phyloP scores from a whole-genome alignment of 371 early-diverging fungal species.

The Mortierella sp. region DNA sequence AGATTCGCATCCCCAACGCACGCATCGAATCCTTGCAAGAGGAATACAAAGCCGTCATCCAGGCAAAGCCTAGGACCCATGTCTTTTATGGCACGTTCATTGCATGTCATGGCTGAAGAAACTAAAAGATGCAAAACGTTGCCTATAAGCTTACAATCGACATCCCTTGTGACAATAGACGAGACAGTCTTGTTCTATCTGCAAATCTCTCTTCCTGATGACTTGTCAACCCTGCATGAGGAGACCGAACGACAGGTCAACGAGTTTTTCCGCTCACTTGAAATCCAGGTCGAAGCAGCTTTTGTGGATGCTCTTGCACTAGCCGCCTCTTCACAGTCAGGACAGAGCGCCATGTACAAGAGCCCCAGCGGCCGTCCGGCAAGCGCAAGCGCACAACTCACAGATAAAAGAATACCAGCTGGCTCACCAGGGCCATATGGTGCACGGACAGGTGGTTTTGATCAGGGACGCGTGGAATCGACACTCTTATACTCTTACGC shows the following conservation, averaged over 20 bases:
- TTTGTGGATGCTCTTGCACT: slow-evolving; percentile 59
- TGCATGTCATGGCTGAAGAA: not conserved
- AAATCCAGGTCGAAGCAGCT: slow-evolving; percentile 72
- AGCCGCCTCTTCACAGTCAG: slow-evolving; percentile 20
- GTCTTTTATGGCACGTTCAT: slow-evolving; percentile 53
- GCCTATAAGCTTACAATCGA: not conserved
- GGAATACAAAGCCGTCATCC: slow-evolving; percentile 47
- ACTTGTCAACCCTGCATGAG: slow-evolving; percentile 51
- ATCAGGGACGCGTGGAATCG: slow-evolving; percentile 54
- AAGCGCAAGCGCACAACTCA: slow-evolving; percentile 31
- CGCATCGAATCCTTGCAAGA: slow-evolving; percentile 50
- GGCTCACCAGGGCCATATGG: slow-evolving; percentile 40
- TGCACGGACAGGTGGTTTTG: slow-evolving; percentile 17
- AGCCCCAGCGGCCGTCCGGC: slow-evolving; percentile 34
- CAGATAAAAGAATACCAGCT: slow-evolving; percentile 29
- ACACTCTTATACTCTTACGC: slow-evolving; percentile 69
- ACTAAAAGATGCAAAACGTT: not conserved
- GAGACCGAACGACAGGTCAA: slow-evolving; percentile 43
- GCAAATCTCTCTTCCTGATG: slow-evolving; percentile 53
- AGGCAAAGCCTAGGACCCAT: slow-evolving; percentile 52
- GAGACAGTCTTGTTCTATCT: slow-evolving; percentile 51
- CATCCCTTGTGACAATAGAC: slow-evolving; percentile 24
- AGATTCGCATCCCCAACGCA: slow-evolving; percentile 55
- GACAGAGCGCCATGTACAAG: slow-evolving; percentile 23
- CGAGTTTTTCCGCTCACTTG: slow-evolving; percentile 65